Percentiles rank a stretch among this genome's conserved stretches.
Conservation (phyloP, 139 green algal species). For the Tetraselmis striata region DNA sequence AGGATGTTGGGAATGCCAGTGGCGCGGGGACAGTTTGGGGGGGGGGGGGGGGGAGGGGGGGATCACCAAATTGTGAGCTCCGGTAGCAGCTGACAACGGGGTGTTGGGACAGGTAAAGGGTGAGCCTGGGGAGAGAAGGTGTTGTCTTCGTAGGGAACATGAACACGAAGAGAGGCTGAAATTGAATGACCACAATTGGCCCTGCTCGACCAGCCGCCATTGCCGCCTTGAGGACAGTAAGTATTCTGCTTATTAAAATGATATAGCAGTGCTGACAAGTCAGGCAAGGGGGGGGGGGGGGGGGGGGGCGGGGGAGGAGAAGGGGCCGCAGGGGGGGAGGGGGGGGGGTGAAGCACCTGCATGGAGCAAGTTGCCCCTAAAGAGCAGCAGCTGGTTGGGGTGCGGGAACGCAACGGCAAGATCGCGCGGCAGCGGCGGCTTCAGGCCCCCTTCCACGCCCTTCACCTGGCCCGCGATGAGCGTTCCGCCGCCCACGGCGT, state of each 20-base stretch:
- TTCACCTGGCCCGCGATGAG: background rate
- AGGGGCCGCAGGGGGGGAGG: background rate
- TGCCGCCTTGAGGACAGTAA: background rate
- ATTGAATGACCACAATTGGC: too few species aligned
- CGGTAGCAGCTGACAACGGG: background rate
- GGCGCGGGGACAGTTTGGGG: too few species aligned
- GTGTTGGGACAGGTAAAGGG: background rate
- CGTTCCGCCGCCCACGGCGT: background rate
- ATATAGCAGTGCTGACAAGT: background rate
- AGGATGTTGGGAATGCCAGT: too few species aligned
- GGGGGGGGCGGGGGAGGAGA: background rate
- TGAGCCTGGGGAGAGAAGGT: too few species aligned
- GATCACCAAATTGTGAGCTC: background rate
- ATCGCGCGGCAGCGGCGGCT: background rate
- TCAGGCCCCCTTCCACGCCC: background rate
- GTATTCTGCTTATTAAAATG: background rate
- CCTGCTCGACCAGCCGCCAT: too few species aligned
- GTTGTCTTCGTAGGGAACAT: too few species aligned
- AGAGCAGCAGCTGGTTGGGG: background rate
- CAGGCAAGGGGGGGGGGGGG: background rate
- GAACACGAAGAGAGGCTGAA: too few species aligned
- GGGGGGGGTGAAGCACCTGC: background rate
- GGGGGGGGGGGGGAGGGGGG: background rate
- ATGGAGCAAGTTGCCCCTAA: background rate
- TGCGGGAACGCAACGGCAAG: background rate